Percentiles rank a stretch among this genome's conserved stretches.
Conservation (phyloP, 805 yeast species). For the Barnettozyma sp. region DNA sequence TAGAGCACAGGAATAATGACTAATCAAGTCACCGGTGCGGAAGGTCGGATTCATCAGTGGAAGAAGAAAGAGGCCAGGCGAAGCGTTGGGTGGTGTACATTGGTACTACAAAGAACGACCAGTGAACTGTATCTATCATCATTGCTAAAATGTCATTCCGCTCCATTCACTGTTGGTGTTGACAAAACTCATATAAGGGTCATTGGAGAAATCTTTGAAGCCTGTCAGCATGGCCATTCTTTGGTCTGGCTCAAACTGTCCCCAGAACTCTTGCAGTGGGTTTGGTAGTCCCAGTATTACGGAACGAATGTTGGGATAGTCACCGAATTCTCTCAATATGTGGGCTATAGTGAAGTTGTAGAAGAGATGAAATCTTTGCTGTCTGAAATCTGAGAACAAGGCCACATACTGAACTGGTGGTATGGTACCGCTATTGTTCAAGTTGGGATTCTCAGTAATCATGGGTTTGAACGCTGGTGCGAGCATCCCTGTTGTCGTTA, state of each 20-base stretch:
- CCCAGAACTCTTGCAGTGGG: conserved; percentile 14
- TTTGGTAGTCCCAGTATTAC: conserved; percentile 4
- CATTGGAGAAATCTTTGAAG: conserved; percentile 12
- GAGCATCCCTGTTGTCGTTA: too few species aligned
- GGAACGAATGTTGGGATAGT: neutral
- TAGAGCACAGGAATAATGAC: too few species aligned
- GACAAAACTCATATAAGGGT: conserved; percentile 19
- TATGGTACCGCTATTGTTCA: too few species aligned
- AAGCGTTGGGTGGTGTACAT: too few species aligned
- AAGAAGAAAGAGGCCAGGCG: too few species aligned
- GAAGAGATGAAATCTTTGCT: conserved; percentile 16
- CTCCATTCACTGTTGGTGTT: neutral
- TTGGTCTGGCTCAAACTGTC: conserved; percentile 7
- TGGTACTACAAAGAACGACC: too few species aligned
- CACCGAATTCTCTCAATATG: conserved; percentile 11
- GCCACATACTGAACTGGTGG: too few species aligned
- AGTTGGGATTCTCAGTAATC: too few species aligned
- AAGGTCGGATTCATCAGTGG: too few species aligned
- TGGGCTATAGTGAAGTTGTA: conserved; percentile 15
- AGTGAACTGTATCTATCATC: neutral
- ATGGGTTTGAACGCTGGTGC: too few species aligned
- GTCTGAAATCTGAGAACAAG: too few species aligned
- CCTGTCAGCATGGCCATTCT: conserved; percentile 9
- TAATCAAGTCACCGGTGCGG: too few species aligned
- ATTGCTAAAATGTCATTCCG: neutral